Evolutionary conservation across 345 rosid species (phyloP), one percentile per base, ranked within the genome.

Genomic region (Pelargonium nanum): DNA sequence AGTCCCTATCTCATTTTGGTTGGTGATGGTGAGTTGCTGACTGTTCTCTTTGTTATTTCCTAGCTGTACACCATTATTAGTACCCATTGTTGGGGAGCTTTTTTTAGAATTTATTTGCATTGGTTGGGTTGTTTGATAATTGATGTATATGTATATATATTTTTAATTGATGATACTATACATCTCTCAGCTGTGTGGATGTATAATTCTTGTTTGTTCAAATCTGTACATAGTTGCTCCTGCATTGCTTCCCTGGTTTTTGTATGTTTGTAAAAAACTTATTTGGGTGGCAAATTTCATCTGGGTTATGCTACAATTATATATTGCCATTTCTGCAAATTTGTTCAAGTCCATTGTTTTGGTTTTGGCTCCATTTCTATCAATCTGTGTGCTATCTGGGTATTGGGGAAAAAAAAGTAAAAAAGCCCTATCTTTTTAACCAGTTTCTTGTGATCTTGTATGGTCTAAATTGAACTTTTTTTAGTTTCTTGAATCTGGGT

Each of bases 41-140:
- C 45, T 34, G 45, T 34, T 65, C 26, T 10, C 55, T 53, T 70
- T 60, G 28, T 59, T 57, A 52, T 64, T 60, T 54, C 61, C 66
- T 16, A 67, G 72, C 72, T 70, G 74, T 72, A 55, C 74, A 19
- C 75, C 66, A 70, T 74, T 74, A 62, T 67, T 60, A 55, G 51
- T 64, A 17, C 54, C 54, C 19, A 51, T 10, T 51, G 2, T 51
- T 19, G 16, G 3, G 45, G 45, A 34, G 45, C 1, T 34, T 51
- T 17, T 51, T 51, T 51, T 1, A 10, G 17, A 51, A 2, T 51
- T 51, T 51, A 1, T 5, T 51, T 51, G 4, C 54, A 4, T 34
- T 9, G 45, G 13, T 34, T 51, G 22, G 22, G 54, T 17, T 17
- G 22, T 19, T 51, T 51, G 54, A 13, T n/a, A n/a, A n/a, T 17